Conservation (phyloP, 2,329 filamentous ascomycete species). For the Drechmeria coniospora region DNA sequence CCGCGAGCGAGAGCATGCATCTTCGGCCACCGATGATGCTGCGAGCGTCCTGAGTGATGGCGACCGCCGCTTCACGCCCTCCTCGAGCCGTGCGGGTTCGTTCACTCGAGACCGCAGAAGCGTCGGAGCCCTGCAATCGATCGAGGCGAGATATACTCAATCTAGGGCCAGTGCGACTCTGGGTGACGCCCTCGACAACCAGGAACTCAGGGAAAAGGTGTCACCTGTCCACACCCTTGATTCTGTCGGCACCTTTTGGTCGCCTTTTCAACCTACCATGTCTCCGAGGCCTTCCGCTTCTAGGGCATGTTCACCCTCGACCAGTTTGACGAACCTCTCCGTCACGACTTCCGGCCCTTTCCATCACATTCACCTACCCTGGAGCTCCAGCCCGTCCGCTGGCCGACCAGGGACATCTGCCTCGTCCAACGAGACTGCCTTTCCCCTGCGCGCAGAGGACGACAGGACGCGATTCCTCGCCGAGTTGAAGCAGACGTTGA, state of each 20-base stretch:
- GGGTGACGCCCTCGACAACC: slow-evolving; percentile 52
- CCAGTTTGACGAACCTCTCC: slow-evolving; percentile 43
- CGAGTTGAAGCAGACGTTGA: slow-evolving; percentile 64
- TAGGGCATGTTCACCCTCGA: slow-evolving; percentile 44
- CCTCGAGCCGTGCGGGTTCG: slow-evolving; percentile 31
- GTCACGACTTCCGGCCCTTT: slow-evolving; percentile 29
- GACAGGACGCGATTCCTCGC: slow-evolving; percentile 67
- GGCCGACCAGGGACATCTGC: slow-evolving; percentile 49
- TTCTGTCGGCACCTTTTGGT: slow-evolving; percentile 74
- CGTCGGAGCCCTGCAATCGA: slow-evolving; percentile 53
- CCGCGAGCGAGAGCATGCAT: slow-evolving; percentile 31
- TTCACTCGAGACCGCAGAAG: slow-evolving; percentile 42
- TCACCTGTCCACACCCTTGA: slow-evolving; percentile 60
- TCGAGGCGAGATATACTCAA: slow-evolving; percentile 51
- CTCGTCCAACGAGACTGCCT: slow-evolving; percentile 52
- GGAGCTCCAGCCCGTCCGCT: slow-evolving; percentile 30
- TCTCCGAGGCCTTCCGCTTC: slow-evolving; percentile 46
- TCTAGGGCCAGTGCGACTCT: slow-evolving; percentile 40
- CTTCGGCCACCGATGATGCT: slow-evolving; percentile 31
- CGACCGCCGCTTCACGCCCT: slow-evolving; percentile 29
- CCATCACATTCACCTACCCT: slow-evolving; percentile 25
- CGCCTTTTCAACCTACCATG: slow-evolving; percentile 58
- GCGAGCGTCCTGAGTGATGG: slow-evolving; percentile 40
- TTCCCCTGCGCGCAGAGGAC: slow-evolving; percentile 43
- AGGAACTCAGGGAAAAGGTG: slow-evolving; percentile 53